These are phyloP conservation scores for Acanthamoeba lenticulata DNA, from an alignment of 208 protist genomes.

Conservation along the genomic window DNA sequence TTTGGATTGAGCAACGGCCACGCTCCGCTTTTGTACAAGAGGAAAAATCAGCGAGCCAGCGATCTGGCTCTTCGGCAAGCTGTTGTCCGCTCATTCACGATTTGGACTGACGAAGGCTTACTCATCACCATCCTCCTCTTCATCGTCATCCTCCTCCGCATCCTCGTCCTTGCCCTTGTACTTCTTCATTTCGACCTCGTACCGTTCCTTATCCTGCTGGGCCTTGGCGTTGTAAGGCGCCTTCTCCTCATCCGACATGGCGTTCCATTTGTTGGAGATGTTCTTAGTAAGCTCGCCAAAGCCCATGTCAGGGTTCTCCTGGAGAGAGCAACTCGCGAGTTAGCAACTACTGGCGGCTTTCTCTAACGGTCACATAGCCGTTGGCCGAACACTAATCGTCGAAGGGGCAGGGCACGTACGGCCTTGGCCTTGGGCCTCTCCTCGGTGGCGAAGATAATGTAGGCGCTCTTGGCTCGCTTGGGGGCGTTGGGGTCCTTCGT, in stretches of 20 bases:
- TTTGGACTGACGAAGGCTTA: neutral
- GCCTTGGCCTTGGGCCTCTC: neutral
- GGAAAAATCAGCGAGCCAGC: slow-evolving; percentile 7
- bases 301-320: neutral
- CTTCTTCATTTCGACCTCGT: neutral
- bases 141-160: neutral
- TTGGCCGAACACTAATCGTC: neutral
- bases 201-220: neutral
- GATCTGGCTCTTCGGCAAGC: neutral
- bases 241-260: neutral
- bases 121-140: neutral
- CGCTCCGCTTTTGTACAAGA: neutral
- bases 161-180: neutral
- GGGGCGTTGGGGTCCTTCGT: slow-evolving; percentile 8
- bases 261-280: neutral
- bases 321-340: neutral
- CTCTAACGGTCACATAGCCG: neutral
- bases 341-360: neutral
- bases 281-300: neutral
- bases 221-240: neutral
- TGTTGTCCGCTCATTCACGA: neutral
- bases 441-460: slow-evolving; percentile 14
- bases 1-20: no score
- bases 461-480: neutral
- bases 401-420: neutral